Evolutionary conservation across 2,329 filamentous ascomycete genomes (phyloP), one percentile per base, ranked within the genome.

Genomic region (Talaromyces rugulosus): DNA sequence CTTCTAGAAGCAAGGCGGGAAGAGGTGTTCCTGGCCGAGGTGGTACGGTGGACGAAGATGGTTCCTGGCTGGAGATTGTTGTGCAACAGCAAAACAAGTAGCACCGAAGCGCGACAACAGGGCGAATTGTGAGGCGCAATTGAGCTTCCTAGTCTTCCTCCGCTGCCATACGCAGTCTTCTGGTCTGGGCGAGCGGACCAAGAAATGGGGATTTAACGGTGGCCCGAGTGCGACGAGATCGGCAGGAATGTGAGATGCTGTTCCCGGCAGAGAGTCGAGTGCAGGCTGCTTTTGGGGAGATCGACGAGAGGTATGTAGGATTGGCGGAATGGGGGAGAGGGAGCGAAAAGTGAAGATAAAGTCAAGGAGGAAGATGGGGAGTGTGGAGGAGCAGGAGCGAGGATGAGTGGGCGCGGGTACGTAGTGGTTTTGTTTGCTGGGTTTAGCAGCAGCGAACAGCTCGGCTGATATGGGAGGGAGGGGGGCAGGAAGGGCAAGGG

Each of bases 171-270:
- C 11, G 44, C 44, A 23, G 33, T 27, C 44, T 27, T 47, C 44
- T 47, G n/a, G 9, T 18, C 44, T 9, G 18, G 33, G 14, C n/a
- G 33, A 52, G 16, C 14, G n/a, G 23, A 47, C 33, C 60, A 61
- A 30, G 14, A 40, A 44, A 44, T 42, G 54, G 47, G 53, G 36
- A 53, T 63, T 63, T 64, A 63, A 53, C 57, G 56, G 59, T 66
- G 62, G 65, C 62, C 63, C 66, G 63, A 61, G 64, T 64, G 64
- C 60, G 64, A 64, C 64, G 65, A 55, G 63, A 66, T 64, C 62
- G 65, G 65, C 64, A 56, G 57, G 62, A 62, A 62, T 64, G 62
- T 59, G 64, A 61, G 53, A 60, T 62, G 62, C 47, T 62, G 62
- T 42, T 52, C 61, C 57, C 55, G 53, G 61, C 36, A 34, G 61